Evolutionary conservation across 805 yeast species (phyloP).

Genomic region (Pichia occidentalis): DNA sequence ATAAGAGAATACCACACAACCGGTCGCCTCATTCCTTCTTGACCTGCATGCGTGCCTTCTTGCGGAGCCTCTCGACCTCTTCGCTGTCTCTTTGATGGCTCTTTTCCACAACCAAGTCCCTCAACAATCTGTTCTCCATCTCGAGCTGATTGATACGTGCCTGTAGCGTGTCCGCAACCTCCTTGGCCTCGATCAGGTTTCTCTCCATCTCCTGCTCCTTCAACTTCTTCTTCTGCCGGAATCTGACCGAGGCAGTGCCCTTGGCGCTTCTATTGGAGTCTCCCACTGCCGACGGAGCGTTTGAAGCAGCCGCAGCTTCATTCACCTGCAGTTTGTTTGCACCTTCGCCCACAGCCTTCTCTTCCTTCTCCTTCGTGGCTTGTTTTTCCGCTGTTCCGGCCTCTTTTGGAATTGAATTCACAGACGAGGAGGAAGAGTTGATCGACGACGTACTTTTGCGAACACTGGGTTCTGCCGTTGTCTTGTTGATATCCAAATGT

Average conservation of each 20-base stretch:
- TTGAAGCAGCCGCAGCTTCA: neutral
- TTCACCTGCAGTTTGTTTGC: too few relatives aligned
- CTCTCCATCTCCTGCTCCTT: constrained; percentile 89
- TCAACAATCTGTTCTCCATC: constrained; percentile 85
- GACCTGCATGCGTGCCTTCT: constrained; percentile 36
- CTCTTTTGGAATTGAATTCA: constrained; percentile 1
- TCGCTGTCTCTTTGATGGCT: constrained; percentile 50
- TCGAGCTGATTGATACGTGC: constrained; percentile 74
- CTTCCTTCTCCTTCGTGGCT: constrained; percentile 27
- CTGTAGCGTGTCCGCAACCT: constrained; percentile 58
- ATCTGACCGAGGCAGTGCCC: constrained; percentile 77
- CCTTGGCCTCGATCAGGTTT: constrained; percentile 64
- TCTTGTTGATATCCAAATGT: constrained; percentile 8
- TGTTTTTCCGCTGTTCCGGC: constrained; percentile 65
- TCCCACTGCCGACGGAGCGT: too few relatives aligned
- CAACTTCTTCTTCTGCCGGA: constrained; percentile 84
- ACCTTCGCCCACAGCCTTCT: neutral
- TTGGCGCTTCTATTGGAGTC: neutral
- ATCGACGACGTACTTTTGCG: constrained; percentile 2
- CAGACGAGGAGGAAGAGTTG: neutral
- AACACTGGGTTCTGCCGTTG: constrained; percentile 1
- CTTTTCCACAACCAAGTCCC: constrained; percentile 78
- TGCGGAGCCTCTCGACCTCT: constrained; percentile 46
- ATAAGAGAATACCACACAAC: neutral
- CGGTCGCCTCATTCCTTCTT: constrained; percentile 12